phyloP scores from a whole-genome alignment of 2,329 filamentous ascomycete species.

The Tolypocladium tundrense region DNA sequence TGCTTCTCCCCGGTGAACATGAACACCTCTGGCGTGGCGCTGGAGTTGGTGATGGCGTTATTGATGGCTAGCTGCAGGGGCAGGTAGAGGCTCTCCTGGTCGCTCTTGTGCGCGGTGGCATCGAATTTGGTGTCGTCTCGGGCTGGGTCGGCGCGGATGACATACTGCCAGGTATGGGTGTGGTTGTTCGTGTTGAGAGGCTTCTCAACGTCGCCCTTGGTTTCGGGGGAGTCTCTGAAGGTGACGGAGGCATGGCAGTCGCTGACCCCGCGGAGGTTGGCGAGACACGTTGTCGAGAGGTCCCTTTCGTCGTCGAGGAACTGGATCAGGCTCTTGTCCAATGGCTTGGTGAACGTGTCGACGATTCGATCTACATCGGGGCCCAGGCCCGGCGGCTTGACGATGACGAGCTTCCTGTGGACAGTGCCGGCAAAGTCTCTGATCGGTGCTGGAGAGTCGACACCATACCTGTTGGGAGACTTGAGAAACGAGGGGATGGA shows the following conservation, averaged over 20 bases:
- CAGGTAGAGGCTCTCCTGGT: conserved; percentile 12
- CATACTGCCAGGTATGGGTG: conserved; percentile 18
- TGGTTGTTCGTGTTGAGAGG: not conserved
- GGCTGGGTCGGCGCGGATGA: conserved; percentile 13
- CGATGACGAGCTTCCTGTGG: conserved; percentile 15
- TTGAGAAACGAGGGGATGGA: conserved; percentile 15
- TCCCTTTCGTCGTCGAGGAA: conserved; percentile 9
- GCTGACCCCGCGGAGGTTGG: conserved; percentile 15
- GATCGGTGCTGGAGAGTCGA: conserved; percentile 11
- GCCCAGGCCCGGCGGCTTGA: conserved; percentile 11
- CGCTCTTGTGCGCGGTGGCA: conserved; percentile 27
- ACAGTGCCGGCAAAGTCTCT: conserved; percentile 8
- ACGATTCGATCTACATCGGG: conserved; percentile 14
- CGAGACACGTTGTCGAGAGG: conserved; percentile 10
- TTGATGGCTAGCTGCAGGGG: conserved; percentile 23
- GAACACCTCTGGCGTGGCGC: conserved; percentile 8
- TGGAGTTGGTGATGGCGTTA: conserved; percentile 18
- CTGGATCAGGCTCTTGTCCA: conserved; percentile 8
- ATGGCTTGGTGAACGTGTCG: conserved; percentile 10
- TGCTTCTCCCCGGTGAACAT: conserved; percentile 6
- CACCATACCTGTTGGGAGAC: conserved; percentile 5
- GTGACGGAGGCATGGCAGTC: conserved; percentile 17
- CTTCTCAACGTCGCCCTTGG: not conserved
- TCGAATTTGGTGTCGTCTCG: conserved; percentile 31
- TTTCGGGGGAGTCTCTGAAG: conserved; percentile 19